Conservation (phyloP, 192 early-diverging fungal genomes). For the Ambispora gerdemannii region DNA sequence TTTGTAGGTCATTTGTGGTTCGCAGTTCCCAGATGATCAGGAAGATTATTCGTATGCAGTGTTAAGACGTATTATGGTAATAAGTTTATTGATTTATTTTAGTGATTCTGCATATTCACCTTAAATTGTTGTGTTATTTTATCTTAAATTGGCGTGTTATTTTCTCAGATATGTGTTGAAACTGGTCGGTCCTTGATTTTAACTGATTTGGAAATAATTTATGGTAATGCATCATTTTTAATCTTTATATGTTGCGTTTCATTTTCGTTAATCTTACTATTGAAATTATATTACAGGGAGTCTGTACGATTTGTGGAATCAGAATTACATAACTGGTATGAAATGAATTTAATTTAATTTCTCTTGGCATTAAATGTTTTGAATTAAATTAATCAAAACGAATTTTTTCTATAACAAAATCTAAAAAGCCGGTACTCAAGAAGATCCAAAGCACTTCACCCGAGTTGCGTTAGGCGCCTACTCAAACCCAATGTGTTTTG, state of each 20-base stretch:
- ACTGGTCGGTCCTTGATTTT: slow-evolving; percentile 24
- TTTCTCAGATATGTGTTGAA: slow-evolving; percentile 27
- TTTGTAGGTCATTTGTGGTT: slow-evolving; percentile 25
- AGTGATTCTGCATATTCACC: background rate
- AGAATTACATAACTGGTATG: slow-evolving; percentile 24
- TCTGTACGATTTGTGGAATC: slow-evolving; percentile 32
- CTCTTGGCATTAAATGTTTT: background rate
- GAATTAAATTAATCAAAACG: background rate
- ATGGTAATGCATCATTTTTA: slow-evolving; percentile 9
- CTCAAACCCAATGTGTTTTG: slow-evolving; percentile 27
- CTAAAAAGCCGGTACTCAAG: slow-evolving; percentile 1
- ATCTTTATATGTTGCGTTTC: background rate
- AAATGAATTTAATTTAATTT: background rate
- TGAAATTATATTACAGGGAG: slow-evolving; percentile 16
- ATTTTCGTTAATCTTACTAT: background rate
- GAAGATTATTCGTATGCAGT: slow-evolving; percentile 29
- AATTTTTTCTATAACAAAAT: slow-evolving; percentile 7
- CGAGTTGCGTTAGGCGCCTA: slow-evolving; percentile 23
- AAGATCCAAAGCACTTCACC: slow-evolving; percentile 28
- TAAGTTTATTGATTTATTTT: too few relatives aligned
- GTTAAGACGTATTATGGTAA: slow-evolving; percentile 29
- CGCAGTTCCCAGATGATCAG: slow-evolving; percentile 27
- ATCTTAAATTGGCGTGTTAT: background rate
- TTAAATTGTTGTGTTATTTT: background rate
- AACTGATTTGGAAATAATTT: slow-evolving; percentile 29